Evolutionary conservation across 164 flowering plant genomes (phyloP).

Genomic region (Saururus chinensis): DNA sequence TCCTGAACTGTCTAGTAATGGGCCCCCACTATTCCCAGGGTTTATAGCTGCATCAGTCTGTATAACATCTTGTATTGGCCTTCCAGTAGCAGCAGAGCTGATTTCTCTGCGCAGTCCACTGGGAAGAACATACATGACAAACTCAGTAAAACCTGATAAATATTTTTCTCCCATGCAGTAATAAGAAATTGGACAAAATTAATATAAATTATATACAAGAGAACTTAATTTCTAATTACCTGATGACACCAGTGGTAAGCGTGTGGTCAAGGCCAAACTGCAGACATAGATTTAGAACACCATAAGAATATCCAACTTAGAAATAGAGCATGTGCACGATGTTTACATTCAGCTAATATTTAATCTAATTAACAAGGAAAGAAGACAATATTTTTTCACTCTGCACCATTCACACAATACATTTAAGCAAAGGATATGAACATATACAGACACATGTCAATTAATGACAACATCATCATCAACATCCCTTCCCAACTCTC

Average conservation of each 20-base stretch:
- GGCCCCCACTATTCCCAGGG: slow-evolving; percentile 99
- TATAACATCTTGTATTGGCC: slow-evolving; percentile 96
- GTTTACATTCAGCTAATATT: no score
- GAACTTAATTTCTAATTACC: slow-evolving; percentile 24
- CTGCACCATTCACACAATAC: no score
- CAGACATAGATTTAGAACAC: slow-evolving; percentile 10
- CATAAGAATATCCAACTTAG: neutral
- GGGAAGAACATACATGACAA: slow-evolving; percentile 6
- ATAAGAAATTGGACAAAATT: neutral
- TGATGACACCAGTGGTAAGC: slow-evolving; percentile 96
- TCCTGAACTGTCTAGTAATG: slow-evolving; percentile 93
- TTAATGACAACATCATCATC: no score
- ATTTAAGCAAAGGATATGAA: no score
- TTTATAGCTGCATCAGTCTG: slow-evolving; percentile 99
- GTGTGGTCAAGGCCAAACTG: slow-evolving; percentile 99
- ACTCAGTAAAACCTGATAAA: neutral
- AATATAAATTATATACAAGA: neutral
- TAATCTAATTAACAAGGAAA: neutral
- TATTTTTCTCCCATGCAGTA: neutral
- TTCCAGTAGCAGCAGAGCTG: slow-evolving; percentile 95
- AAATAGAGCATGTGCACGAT: no score
- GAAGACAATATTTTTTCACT: no score
- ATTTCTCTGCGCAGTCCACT: slow-evolving; percentile 95
- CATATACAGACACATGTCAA: no score
- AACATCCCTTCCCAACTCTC: no score